phyloP scores from a whole-genome alignment of 257 asterid species.

The Solanum chmielewskii region DNA sequence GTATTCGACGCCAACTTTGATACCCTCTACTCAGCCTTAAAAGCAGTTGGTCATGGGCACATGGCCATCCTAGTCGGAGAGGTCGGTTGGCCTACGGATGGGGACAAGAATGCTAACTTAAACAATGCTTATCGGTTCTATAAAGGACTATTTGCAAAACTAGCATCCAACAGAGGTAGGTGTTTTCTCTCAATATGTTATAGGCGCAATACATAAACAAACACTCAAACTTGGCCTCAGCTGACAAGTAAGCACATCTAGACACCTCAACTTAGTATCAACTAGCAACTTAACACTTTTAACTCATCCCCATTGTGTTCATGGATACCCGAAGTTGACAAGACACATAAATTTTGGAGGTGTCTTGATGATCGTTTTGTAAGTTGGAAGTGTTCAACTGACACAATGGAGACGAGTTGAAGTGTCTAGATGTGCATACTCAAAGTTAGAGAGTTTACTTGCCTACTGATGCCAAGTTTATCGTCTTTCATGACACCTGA shows the following conservation, averaged over 20 bases:
- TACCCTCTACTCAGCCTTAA: slow-evolving; percentile 27
- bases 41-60: slow-evolving; percentile 21
- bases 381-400: neutral
- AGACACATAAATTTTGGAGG: neutral
- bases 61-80: slow-evolving; percentile 29
- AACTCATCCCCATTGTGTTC: neutral
- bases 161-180: slow-evolving; percentile 26
- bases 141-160: slow-evolving; percentile 22
- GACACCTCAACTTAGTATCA: neutral
- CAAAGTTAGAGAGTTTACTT: neutral
- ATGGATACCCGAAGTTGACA: neutral
- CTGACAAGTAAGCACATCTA: neutral
- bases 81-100: slow-evolving; percentile 40
- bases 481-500: neutral
- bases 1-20: slow-evolving; percentile 41
- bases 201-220: neutral
- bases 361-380: neutral
- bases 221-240: neutral
- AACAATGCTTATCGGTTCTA: slow-evolving; percentile 23
- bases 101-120: slow-evolving; percentile 23
- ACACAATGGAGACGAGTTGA: neutral
- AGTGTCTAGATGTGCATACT: neutral
- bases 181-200: neutral
- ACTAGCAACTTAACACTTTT: neutral
- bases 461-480: neutral